A percentile compares a stretch with the other conserved stretches of the same genome.
Evolutionary conservation across 805 yeast genomes (phyloP).

Genomic region (Kodamaea sagamina): DNA sequence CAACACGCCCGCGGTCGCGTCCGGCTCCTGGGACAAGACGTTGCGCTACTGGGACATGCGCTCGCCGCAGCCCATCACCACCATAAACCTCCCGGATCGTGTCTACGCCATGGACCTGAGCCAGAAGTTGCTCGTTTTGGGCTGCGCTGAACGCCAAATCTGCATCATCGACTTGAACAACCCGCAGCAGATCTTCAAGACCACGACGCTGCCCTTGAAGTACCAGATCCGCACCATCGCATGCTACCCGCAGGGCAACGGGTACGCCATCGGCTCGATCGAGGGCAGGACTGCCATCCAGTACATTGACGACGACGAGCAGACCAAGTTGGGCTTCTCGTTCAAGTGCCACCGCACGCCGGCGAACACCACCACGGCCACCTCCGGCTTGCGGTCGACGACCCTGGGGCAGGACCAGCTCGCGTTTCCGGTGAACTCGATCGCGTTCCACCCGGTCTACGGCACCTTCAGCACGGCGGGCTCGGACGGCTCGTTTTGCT

Average conservation of each 20-base stretch:
- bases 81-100: constrained; percentile 83
- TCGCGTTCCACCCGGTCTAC: constrained; percentile 82
- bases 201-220: constrained; percentile 73
- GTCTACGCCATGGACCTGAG: constrained; percentile 87
- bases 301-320: constrained; percentile 82
- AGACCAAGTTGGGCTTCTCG: constrained; percentile 72
- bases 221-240: constrained; percentile 82
- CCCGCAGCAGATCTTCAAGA: constrained; percentile 81
- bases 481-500: constrained; percentile 87
- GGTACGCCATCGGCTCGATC: constrained; percentile 88
- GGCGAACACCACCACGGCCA: constrained; percentile 32
- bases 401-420: too few species aligned
- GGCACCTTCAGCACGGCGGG: constrained; percentile 96
- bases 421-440: constrained; percentile 74
- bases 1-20: constrained; percentile 77
- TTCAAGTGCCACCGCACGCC: constrained; percentile 92
- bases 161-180: constrained; percentile 74
- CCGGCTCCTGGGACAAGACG: constrained; percentile 97
- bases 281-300: constrained; percentile 97
- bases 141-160: constrained; percentile 87
- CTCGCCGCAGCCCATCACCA: constrained; percentile 76
- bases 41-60: constrained; percentile 94
- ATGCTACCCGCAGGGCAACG: constrained; percentile 90
- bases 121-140: constrained; percentile 85
- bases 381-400: too few species aligned